Evolutionary conservation across 2,329 filamentous ascomycete species (phyloP).

Genomic region (Paecilomyces fulvus): DNA sequence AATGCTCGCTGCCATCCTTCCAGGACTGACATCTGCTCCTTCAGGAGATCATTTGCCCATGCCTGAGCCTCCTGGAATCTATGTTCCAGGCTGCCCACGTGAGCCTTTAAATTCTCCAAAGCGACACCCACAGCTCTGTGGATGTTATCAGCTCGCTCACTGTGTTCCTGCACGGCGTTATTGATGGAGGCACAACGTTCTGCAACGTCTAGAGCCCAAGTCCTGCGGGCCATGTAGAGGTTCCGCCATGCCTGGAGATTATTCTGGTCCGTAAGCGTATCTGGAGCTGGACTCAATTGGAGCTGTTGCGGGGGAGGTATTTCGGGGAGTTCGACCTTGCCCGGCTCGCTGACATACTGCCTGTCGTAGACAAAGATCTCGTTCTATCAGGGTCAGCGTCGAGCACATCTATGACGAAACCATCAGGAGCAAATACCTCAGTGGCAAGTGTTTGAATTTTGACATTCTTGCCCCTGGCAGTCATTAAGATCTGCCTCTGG

Average conservation of each 20-base stretch:
- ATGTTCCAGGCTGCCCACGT: conserved; percentile 37
- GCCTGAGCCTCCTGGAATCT: conserved; percentile 38
- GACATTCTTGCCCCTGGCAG: conserved; percentile 72
- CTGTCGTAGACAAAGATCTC: conserved; percentile 93
- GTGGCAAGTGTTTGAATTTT: conserved; percentile 70
- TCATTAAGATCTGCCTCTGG: conserved; percentile 80
- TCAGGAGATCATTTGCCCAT: conserved; percentile 37
- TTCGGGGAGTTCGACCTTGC: conserved; percentile 41
- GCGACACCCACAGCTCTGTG: conserved; percentile 74
- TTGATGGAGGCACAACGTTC: conserved; percentile 62
- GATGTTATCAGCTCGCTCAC: conserved; percentile 44
- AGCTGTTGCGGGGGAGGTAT: conserved; percentile 50
- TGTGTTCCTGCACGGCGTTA: conserved; percentile 48
- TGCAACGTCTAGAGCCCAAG: conserved; percentile 67
- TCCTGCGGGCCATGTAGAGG: conserved; percentile 69
- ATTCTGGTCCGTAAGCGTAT: conserved; percentile 69
- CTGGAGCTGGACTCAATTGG: conserved; percentile 58
- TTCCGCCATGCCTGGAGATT: conserved; percentile 81
- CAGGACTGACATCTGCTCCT: conserved; percentile 37
- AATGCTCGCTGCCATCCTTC: conserved; percentile 35
- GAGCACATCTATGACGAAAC: background rate
- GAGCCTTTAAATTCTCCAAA: conserved; percentile 59
- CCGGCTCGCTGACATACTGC: conserved; percentile 49
- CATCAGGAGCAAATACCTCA: conserved; percentile 51
- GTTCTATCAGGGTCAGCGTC: conserved; percentile 44